Percentiles rank a stretch among this genome's conserved stretches.
Evolutionary conservation across 2,329 filamentous ascomycete species (phyloP).

Genomic region (Xylariaceae sp.): DNA sequence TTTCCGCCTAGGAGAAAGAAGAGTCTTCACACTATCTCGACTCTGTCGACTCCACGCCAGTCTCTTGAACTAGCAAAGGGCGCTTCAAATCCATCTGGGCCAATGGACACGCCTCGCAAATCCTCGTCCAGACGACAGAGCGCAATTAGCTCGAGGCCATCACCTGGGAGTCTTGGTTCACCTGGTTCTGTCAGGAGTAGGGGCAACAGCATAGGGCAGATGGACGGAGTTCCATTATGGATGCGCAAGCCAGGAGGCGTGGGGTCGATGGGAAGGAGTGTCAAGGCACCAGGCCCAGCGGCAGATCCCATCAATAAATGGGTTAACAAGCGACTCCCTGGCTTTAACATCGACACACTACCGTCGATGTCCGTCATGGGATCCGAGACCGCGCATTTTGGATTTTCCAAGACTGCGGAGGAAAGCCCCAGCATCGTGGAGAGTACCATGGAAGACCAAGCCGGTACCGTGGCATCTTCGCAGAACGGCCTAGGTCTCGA

Average conservation of each 20-base stretch:
- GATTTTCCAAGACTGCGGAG: slow-evolving; percentile 41
- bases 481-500: slow-evolving; percentile 59
- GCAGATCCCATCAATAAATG: slow-evolving; percentile 80
- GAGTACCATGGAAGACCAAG: slow-evolving; percentile 45
- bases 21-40: slow-evolving; percentile 63
- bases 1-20: slow-evolving; percentile 89
- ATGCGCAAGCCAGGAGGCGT: slow-evolving; percentile 84
- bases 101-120: slow-evolving; percentile 29
- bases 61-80: slow-evolving; percentile 55
- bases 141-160: slow-evolving; percentile 26
- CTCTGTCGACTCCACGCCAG: slow-evolving; percentile 60
- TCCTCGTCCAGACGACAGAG: slow-evolving; percentile 31
- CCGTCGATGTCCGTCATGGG: slow-evolving; percentile 63
- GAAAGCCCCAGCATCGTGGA: slow-evolving; percentile 44
- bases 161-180: slow-evolving; percentile 26
- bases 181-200: slow-evolving; percentile 29
- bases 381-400: slow-evolving; percentile 54
- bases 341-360: slow-evolving; percentile 63
- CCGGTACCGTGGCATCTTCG: slow-evolving; percentile 38
- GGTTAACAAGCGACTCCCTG: slow-evolving; percentile 76
- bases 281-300: slow-evolving; percentile 72
- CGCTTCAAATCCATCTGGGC: slow-evolving; percentile 27
- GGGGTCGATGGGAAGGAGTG: slow-evolving; percentile 68
- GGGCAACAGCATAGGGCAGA: slow-evolving; percentile 29
- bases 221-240: slow-evolving; percentile 45